These are phyloP conservation scores for Macrolepiota dolichaula DNA, from an alignment of 768 basidiomycete species.

Conservation along the genomic window DNA sequence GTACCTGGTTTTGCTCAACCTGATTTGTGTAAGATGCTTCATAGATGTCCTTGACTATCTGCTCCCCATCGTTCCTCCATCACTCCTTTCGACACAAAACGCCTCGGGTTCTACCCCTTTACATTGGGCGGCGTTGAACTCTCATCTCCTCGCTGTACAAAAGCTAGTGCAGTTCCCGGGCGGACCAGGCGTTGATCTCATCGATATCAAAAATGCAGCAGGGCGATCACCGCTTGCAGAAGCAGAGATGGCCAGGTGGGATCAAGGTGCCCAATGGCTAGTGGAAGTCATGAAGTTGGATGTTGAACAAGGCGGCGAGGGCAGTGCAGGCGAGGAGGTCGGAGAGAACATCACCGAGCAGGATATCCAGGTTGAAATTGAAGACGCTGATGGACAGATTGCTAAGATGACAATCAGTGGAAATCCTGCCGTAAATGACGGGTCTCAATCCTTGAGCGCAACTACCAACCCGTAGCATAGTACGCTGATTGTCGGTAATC, in stretches of 20 bases:
- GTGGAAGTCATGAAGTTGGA: constrained; percentile 80
- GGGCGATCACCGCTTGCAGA: constrained; percentile 79
- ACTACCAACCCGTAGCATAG: not conserved
- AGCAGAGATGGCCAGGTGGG: constrained; percentile 77
- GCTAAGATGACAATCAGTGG: constrained; percentile 58
- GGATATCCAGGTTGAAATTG: constrained; percentile 65
- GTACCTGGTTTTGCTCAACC: constrained; percentile 16
- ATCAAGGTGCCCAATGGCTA: constrained; percentile 82
- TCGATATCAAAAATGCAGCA: constrained; percentile 72
- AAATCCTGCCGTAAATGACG: not conserved
- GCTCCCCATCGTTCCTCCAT: constrained; percentile 53
- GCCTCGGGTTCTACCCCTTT: constrained; percentile 75
- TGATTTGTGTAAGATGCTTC: constrained; percentile 43
- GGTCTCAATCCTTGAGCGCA: not conserved
- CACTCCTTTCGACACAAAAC: constrained; percentile 63
- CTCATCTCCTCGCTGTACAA: constrained; percentile 62
- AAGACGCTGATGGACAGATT: constrained; percentile 67
- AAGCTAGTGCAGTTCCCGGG: constrained; percentile 52
- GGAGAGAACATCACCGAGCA: constrained; percentile 28
- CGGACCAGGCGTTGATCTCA: constrained; percentile 64
- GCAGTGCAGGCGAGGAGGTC: constrained; percentile 32
- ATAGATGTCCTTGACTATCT: constrained; percentile 77
- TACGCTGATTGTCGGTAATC: not conserved
- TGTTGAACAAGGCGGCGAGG: constrained; percentile 33
- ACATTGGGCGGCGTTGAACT: constrained; percentile 90